Evolutionary conservation across 192 early-diverging fungal species (phyloP), one percentile per base, ranked within the genome.

Genomic region (Coemansia sp.): DNA sequence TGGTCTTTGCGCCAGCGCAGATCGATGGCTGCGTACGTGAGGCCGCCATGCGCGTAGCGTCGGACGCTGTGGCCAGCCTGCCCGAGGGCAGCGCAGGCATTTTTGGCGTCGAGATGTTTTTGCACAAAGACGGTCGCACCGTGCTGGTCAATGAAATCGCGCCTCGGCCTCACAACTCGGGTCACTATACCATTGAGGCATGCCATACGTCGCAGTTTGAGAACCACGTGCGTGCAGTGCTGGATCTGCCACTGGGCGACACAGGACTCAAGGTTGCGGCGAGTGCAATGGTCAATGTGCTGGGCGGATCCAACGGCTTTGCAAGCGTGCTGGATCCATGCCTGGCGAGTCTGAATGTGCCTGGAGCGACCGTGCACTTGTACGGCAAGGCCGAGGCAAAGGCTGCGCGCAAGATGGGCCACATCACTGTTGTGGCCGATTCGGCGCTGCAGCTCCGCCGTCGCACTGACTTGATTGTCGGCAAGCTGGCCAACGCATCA

Each of bases 21-120:
- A 91, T 98, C 50, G 91, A 94, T 59, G 94, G 94, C 37, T 73
- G 78, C 27, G 84, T 96, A 9, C 80, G 82, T 39, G 68, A 86
- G 57, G 75, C 81, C 14, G 94, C 95, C 16, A 85, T 89, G 68
- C 69, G 77, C 65, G 87, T 98, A 39, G 95, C 97, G 12, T 92
- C 94, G 62, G 82, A 91, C 26, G 90, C 94, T 5, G 87, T 98
- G 23, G 65, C 78, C 17, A 75, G 68, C 8, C 85, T 94, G 59
- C 83, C 91, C 10, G 86, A 89, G 27, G 92, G 91, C 39, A 81
- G 78, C 56, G 89, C 91, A 2, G 97, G 97, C 26, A 87, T 98
- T 49, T 99, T 93, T 85, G 97, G 96, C 12, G 95, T 99, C 12
- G 97, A 99, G 76, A 92, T 98, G 93, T 99, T 99, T 70, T 81